A percentile compares a stretch with the other conserved stretches of the same genome.
These are phyloP conservation scores for Podospora tetraspora DNA, from an alignment of 495 filamentous ascomycete species.

Conservation along the genomic window DNA sequence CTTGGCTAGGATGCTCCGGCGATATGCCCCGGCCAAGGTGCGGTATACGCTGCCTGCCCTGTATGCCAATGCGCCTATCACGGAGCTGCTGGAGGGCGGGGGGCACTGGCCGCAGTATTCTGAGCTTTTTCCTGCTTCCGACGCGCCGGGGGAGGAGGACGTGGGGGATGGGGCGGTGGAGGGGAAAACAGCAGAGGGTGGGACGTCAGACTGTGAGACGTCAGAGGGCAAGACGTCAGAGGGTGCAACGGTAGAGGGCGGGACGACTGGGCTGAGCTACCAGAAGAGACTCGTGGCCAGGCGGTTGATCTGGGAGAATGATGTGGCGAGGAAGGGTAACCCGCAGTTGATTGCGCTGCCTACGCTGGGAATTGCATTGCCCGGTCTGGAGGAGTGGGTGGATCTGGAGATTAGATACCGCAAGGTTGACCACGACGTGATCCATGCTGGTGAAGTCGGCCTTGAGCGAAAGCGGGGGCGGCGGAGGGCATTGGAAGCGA, in stretches of 20 bases:
- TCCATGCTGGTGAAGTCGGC: constrained; percentile 13
- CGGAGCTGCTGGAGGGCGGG: constrained; percentile 9
- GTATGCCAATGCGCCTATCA: constrained; percentile 30
- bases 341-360: constrained; percentile 46
- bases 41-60: constrained; percentile 51
- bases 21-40: constrained; percentile 45
- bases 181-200: background rate
- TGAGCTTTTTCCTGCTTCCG: background rate
- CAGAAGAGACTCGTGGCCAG: background rate
- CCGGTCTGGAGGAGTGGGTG: constrained; percentile 32
- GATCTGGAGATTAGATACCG: constrained; percentile 45
- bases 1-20: constrained; percentile 33
- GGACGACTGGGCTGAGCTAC: background rate
- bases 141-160: background rate
- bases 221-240: background rate
- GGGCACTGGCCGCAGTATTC: constrained; percentile 22
- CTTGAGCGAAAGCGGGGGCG: background rate
- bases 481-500: background rate
- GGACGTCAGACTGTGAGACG: background rate
- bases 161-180: background rate
- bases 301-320: constrained; percentile 9
- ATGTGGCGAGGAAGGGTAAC: background rate
- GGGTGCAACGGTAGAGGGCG: background rate
- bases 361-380: constrained; percentile 40
- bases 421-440: constrained; percentile 34